phyloP scores from a whole-genome alignment of 75 land plant genomes.

The Pseudotsuga menziesii region DNA sequence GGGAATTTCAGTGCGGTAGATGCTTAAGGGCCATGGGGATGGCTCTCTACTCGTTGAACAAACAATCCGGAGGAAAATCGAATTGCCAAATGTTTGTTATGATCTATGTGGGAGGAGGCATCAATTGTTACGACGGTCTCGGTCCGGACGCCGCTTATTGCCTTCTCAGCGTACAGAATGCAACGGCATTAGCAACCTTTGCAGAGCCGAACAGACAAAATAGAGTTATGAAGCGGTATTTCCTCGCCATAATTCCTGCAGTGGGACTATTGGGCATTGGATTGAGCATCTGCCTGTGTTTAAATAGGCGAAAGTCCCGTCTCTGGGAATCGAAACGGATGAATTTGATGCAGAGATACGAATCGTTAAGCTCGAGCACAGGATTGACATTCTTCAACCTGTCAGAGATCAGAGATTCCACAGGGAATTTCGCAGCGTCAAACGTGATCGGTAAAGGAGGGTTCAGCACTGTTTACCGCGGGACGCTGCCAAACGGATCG shows the following conservation, averaged over 20 bases:
- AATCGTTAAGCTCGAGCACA: background rate
- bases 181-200: background rate
- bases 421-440: conserved; percentile 20
- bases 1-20: background rate
- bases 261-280: background rate
- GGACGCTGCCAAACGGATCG: conserved; percentile 25
- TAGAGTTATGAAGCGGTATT: background rate
- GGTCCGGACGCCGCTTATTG: conserved; percentile 4
- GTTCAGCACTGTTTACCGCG: conserved; percentile 38
- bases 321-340: background rate
- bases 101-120: background rate
- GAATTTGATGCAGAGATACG: background rate
- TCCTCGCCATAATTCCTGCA: background rate
- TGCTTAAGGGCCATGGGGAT: background rate
- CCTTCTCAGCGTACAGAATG: background rate
- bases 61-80: too few species aligned
- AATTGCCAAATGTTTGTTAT: background rate
- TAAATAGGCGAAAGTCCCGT: background rate
- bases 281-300: background rate
- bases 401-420: background rate
- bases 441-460: conserved; percentile 46
- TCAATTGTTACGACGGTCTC: background rate
- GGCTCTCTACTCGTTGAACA: background rate
- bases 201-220: background rate
- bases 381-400: background rate